These are phyloP conservation scores for Mycena haematopus DNA, from an alignment of 768 basidiomycete genomes.

Conservation along the genomic window DNA sequence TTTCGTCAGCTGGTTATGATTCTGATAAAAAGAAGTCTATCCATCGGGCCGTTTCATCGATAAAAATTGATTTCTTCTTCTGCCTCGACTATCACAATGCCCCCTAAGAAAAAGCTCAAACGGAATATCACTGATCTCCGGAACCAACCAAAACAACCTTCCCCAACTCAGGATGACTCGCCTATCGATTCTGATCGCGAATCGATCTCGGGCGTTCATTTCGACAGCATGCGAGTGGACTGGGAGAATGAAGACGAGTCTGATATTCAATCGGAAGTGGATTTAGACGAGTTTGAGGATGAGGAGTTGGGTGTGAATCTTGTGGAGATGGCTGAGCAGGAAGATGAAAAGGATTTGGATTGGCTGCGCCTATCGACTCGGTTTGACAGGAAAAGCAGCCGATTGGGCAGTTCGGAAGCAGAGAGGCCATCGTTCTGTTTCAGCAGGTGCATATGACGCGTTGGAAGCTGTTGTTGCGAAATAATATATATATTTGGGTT, in stretches of 20 bases:
- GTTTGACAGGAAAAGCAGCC: no score
- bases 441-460: no score
- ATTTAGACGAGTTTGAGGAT: not conserved
- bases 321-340: not conserved
- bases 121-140: not conserved
- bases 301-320: not conserved
- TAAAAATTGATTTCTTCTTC: not conserved
- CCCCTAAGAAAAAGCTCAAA: not conserved
- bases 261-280: not conserved
- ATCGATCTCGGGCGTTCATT: not conserved
- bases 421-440: no score
- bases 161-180: not conserved
- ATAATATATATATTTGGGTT: no score
- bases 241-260: not conserved
- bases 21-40: no score
- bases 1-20: not conserved
- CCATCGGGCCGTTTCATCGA: not conserved
- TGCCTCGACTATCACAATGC: not conserved
- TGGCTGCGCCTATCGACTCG: not conserved
- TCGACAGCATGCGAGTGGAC: not conserved
- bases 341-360: not conserved
- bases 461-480: no score
- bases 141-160: not conserved
- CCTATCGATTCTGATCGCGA: not conserved
- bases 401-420: no score